Base-by-base conservation (phyloP, 371 early-diverging fungal species). In the Circinella minor region DNA sequence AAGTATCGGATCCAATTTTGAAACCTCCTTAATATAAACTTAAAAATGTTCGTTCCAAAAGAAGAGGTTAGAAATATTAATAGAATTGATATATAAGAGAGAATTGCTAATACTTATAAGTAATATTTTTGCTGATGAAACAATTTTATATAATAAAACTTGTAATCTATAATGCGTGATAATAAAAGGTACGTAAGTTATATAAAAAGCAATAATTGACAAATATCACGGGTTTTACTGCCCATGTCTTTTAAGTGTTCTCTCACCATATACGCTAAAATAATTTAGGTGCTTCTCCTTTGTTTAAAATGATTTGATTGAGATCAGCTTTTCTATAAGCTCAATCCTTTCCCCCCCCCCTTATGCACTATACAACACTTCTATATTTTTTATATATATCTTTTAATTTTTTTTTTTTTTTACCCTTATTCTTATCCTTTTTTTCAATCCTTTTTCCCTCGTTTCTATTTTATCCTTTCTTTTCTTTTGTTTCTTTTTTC, bases 171-270 rank as follows among this genome's bases (percentile, higher is more conserved):
- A 27, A 2, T 27, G 27, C 27, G 27, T 27, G 27, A 27, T 27
- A 27, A 27, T 27, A 27, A 2, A 27, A 27, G 27, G 27, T 27
- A n/a, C n/a, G n/a, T n/a, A 43, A 43, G 43, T 2, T 43, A 43
- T 43, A 9, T 43, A 43, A 43, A 43, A 15, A 13, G 14, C n/a
- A 15, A 51, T 51, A 51, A 13, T 11, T 47, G 18, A 10, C 43
- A 43, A 43, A 9, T 14, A 65, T 65, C 65, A 65, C 54, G 38
- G 54, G 65, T 65, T 65, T 36, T n/a, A 34, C 63, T 63, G 47
- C 63, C 17, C 20, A 39, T 65, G 65, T 65, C 65, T 65, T 54
- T 54, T 36, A 18, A 15, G 11, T 54, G 54, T 11, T 10, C 48
- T 5, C 51, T 51, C n/a, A 14, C 8, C 8, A 17, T 13, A 9